Evolutionary conservation across 768 basidiomycete genomes (phyloP), one percentile per base, ranked within the genome.

Genomic region (Lactarius sp.): DNA sequence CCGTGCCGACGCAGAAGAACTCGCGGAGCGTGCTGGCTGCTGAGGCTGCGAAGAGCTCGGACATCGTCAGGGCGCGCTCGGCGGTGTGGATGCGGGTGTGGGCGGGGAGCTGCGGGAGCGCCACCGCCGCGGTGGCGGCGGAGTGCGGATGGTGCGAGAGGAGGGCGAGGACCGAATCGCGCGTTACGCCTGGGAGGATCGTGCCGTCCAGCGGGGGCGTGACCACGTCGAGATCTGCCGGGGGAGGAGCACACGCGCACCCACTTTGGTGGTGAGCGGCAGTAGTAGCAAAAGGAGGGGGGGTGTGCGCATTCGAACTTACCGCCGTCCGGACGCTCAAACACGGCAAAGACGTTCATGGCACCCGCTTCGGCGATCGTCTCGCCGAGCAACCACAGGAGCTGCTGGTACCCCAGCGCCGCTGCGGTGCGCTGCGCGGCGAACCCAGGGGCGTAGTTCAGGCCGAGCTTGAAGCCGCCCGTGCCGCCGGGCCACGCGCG

Each of bases 201-300:
- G 92, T 88, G 55, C 94, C 94, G 72, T 90, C 92, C 64, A 97
- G 77, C 14, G 92, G 89, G 2, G 95, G 91, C 1, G 96, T 97
- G 66, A 92, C 79, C 58, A 97, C 80, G 72, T 98, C 93, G 62
- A 84, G 73, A n/a, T 78, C 87, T 90, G 69, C 42, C 9, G 12
- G 31, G 31, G 10, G 34, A 2, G 1, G 27, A 27, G 27, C 27
- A 27, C 27, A 27, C 27, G 27, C 27, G 27, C 27, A 3, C 27
- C 27, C 27, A 27, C 27, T 27, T 27, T 2, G 27, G 27, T 3
- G 27, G 27, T 5, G 20, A 16, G 5, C 1, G 8, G 47, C 44
- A 9, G 39, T 20, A 31, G 83, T n/a, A 14, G 4, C 12, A 37
- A 36, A 34, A 22, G 34, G 27, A 3, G 27, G 46, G 22, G 16